A percentile compares a stretch with the other conserved stretches of the same genome.
Conservation (phyloP, 257 asterid genomes). For the Nicotiana paniculata region DNA sequence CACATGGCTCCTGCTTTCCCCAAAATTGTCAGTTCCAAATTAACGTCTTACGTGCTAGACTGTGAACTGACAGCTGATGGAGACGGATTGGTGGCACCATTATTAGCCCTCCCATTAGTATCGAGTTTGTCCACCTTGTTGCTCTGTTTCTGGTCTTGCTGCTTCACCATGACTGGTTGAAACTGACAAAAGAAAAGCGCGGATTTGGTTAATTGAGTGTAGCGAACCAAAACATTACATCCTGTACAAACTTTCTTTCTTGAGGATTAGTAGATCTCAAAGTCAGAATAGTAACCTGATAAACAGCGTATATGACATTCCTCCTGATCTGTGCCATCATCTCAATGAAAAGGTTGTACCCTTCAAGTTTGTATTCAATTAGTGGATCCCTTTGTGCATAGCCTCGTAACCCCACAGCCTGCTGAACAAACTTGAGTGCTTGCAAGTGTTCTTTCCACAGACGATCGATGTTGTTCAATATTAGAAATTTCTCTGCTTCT, state of each 20-base stretch:
- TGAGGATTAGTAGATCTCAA: not conserved
- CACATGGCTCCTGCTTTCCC: not conserved
- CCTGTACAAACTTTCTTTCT: not conserved
- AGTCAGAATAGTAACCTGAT: conserved; percentile 52
- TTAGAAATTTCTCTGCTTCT: conserved; percentile 93
- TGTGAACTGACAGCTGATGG: conserved; percentile 33
- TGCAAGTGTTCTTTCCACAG: conserved; percentile 99
- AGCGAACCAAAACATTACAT: not conserved
- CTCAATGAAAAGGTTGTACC: conserved; percentile 95
- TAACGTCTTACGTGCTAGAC: conserved; percentile 26
- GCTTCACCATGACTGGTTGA: conserved; percentile 82
- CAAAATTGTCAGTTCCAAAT: not conserved
- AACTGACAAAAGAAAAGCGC: conserved; percentile 40
- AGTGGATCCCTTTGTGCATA: conserved; percentile 99
- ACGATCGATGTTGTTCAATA: conserved; percentile 87
- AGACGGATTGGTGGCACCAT: conserved; percentile 22
- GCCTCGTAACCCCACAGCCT: conserved; percentile 95
- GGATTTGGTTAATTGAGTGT: not conserved
- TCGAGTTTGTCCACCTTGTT: conserved; percentile 31
- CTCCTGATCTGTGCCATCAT: conserved; percentile 98
- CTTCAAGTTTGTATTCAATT: conserved; percentile 94
- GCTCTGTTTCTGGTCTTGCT: conserved; percentile 34
- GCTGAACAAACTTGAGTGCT: conserved; percentile 97
- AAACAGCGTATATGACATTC: conserved; percentile 89
- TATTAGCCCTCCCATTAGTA: conserved; percentile 39